Evolutionary conservation across 306 rosid species (phyloP), one percentile per base, ranked within the genome.

Genomic region (Arachis stenosperma): DNA sequence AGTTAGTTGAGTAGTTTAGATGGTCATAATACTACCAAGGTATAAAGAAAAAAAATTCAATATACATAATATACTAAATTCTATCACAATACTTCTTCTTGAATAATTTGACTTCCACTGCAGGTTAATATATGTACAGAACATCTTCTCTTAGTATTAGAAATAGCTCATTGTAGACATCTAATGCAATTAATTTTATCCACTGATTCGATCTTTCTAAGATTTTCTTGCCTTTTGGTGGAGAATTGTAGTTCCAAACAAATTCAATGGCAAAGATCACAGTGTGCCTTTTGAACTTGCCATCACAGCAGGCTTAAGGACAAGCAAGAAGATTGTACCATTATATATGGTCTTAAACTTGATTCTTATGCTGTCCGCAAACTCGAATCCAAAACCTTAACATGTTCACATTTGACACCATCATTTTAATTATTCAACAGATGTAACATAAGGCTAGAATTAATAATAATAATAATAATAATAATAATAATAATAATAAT

Each of bases 251-350:
- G 69, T 42, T 48, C 64, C 12, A 61, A 79, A 73, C 48, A 10
- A 68, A 77, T 44, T 70, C 37, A 65, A 67, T 50, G 29, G 54
- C 55, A 66, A 69, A 68, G 2, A 2, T 2, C 2, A 27, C 46
- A 41, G 44, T 41, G n/a, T 71, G 58, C 47, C 53, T 60, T 54
- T 30, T 29, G n/a, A 79, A 55, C 43, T 47, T 65, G 1, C 1
- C 71, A 80, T 61, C 69, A 74, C 70, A 82, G 80, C 81, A 74
- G 68, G 79, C 37, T 68, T 73, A 68, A 39, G 74, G 69, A 66
- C 79, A 62, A 80, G 84, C 76, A 79, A 71, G 80, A 81, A 78
- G 84, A 76, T 67, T 67, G 64, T 67, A 76, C 83, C 68, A 77
- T 76, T 71, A 27, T 71, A 78, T 71, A 14, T 71, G 74, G 70